These are phyloP conservation scores for Xylaria multiplex DNA, from an alignment of 2,329 filamentous ascomycete genomes.

Conservation along the genomic window DNA sequence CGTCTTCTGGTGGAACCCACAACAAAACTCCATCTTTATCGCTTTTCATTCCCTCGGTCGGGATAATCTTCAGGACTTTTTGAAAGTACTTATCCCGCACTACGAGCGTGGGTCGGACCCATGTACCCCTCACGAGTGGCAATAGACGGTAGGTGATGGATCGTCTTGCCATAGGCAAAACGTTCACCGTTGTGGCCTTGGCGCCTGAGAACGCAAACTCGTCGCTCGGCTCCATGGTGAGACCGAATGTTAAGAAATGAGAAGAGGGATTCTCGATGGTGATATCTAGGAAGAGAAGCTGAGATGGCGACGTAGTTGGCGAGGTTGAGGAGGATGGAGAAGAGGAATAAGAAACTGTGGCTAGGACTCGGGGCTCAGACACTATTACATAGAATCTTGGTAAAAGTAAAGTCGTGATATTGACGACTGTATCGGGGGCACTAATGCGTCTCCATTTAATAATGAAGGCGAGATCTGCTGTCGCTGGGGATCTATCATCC, in stretches of 20 bases:
- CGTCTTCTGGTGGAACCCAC: slow-evolving; percentile 65
- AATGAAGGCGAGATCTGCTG: slow-evolving; percentile 77
- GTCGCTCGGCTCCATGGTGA: slow-evolving; percentile 91
- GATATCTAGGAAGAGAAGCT: slow-evolving; percentile 60
- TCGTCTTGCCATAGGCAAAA: slow-evolving; percentile 83
- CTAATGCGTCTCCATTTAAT: slow-evolving; percentile 77
- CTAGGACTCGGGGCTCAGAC: slow-evolving; percentile 86
- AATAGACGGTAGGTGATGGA: slow-evolving; percentile 79
- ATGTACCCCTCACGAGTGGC: slow-evolving; percentile 71
- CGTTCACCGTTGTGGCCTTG: slow-evolving; percentile 81
- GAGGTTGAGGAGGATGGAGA: slow-evolving; percentile 41
- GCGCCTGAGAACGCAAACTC: slow-evolving; percentile 92
- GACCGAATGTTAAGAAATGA: slow-evolving; percentile 92
- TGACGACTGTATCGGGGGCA: slow-evolving; percentile 51
- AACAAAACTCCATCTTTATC: slow-evolving; percentile 72
- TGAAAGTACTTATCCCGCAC: slow-evolving; percentile 94
- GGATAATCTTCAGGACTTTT: slow-evolving; percentile 83
- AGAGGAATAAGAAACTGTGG: slow-evolving; percentile 60
- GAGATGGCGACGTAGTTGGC: slow-evolving; percentile 48
- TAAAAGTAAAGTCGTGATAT: slow-evolving; percentile 76
- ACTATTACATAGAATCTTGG: slow-evolving; percentile 84
- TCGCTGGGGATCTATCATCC: slow-evolving; percentile 81
- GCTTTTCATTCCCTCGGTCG: slow-evolving; percentile 76
- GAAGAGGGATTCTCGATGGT: slow-evolving; percentile 93
- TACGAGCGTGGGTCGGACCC: slow-evolving; percentile 77